Evolutionary conservation across 257 asterid genomes (phyloP).

Genomic region (Petrea volubilis): DNA sequence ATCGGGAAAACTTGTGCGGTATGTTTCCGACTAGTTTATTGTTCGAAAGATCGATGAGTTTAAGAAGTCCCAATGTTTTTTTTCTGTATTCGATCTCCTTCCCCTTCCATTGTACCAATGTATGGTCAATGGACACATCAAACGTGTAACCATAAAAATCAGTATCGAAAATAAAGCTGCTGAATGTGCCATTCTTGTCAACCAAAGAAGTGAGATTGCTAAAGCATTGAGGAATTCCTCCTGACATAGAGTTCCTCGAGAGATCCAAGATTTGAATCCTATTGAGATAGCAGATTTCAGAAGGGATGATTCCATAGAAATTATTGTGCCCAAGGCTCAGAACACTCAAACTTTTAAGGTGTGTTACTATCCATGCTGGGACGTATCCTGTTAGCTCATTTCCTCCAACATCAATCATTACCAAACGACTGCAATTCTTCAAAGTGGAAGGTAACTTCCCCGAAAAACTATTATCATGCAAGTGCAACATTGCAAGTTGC

Average conservation of each 20-base stretch:
- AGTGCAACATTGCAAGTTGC: neutral
- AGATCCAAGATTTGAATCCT: conserved; percentile 32
- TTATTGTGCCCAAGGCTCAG: conserved; percentile 20
- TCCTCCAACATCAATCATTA: conserved; percentile 4
- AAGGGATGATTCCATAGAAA: conserved; percentile 29
- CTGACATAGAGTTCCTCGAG: conserved; percentile 13
- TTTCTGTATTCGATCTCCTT: neutral
- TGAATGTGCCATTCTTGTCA: neutral
- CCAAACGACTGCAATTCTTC: neutral
- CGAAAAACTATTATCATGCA: neutral
- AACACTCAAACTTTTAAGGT: neutral
- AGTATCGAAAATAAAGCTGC: neutral
- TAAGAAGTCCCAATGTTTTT: conserved; percentile 12
- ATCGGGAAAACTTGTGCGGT: conserved; percentile 12
- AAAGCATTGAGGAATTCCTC: conserved; percentile 25
- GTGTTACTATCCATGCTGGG: conserved; percentile 21
- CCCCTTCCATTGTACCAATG: conserved; percentile 30
- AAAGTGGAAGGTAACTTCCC: conserved; percentile 16
- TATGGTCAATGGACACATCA: neutral
- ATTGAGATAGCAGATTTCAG: conserved; percentile 1
- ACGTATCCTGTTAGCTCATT: conserved; percentile 16
- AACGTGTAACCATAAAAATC: no score
- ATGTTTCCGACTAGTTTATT: conserved; percentile 29
- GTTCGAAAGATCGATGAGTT: conserved; percentile 31
- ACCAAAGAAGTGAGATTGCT: conserved; percentile 21